Percentiles rank a stretch among this genome's conserved stretches.
These are phyloP conservation scores for Massospora cicadina DNA, from an alignment of 371 early-diverging fungal genomes.

Conservation along the genomic window DNA sequence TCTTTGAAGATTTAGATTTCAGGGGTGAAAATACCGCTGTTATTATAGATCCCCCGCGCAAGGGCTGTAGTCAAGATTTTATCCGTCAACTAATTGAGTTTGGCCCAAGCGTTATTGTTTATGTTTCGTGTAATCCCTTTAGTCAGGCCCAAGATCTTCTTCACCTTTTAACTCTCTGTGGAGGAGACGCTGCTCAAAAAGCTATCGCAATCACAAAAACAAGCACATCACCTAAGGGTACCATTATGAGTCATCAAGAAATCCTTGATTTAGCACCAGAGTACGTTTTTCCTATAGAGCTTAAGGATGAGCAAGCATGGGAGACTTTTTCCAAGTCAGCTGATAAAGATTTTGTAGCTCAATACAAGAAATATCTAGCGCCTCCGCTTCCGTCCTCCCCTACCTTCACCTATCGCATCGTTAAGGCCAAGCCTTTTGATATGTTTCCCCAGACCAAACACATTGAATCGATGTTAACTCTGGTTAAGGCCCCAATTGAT, in stretches of 20 bases:
- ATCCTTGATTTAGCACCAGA: not conserved
- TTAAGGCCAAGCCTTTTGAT: constrained; percentile 36
- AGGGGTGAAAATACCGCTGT: constrained; percentile 30
- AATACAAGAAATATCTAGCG: not conserved
- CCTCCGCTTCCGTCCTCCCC: not conserved
- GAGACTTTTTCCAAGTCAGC: not conserved
- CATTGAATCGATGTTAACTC: constrained; percentile 35
- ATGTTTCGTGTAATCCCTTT: constrained; percentile 42
- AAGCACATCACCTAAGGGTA: not conserved
- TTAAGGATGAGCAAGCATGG: not conserved
- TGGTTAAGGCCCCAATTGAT: constrained; percentile 16
- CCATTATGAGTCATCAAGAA: not conserved
- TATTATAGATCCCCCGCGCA: constrained; percentile 47
- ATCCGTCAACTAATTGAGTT: constrained; percentile 36
- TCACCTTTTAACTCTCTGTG: constrained; percentile 22
- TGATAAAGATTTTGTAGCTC: not conserved
- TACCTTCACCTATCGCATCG: constrained; percentile 23
- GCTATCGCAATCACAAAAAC: constrained; percentile 11
- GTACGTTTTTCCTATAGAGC: not conserved
- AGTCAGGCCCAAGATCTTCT: constrained; percentile 35
- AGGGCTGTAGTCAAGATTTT: constrained; percentile 37
- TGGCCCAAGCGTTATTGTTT: constrained; percentile 37
- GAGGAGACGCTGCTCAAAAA: constrained; percentile 15
- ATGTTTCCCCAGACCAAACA: constrained; percentile 49
- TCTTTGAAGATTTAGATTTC: constrained; percentile 28